Evolutionary conservation across 2,329 filamentous ascomycete species (phyloP), one percentile per base, ranked within the genome.

Genomic region (Endocalyx cinctus): DNA sequence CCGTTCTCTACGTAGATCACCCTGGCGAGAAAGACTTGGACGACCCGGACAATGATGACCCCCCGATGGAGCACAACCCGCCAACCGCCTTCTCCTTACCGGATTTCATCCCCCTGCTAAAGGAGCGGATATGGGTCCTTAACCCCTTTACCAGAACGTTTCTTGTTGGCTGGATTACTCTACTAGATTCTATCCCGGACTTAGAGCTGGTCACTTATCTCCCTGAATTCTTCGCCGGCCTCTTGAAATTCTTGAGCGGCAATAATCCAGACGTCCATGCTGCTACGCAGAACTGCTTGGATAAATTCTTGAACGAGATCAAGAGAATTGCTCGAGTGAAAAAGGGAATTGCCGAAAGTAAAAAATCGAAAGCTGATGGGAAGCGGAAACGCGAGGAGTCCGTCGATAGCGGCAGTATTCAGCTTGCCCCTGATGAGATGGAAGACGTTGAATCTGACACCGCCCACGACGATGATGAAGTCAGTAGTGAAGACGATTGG

Each of bases 81-180:
- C 86, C 86, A 1, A 95, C 86, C 1, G 92, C 92, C 12, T 98
- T 98, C 59, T 97, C 89, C 5, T 75, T 98, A 14, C 77, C 82
- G 14, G 79, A 79, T 16, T 98, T 98, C 59, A 92, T 98, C 31
- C 92, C 94, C 1, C 71, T 98, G 11, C 74, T 98, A 14, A 87
- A 94, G 59, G 90, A 98, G 55, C 80, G 92, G 31, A 96, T 98
- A 38, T 86, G 86, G 62, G 90, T 96, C 17, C 77, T 94, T 39
- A 96, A 94, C 51, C 89, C 94, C 0, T 97, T 94, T 55, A 96
- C 90, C 4, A 76, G 92, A 31, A 94, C 87, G 11, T 98, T 98
- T 51, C 72, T 98, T 11, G 92, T 98, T 3, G 88, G 87, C 19
- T 98, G 92, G 92, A 87, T 98, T 38, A 94, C 84, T 4, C 64